Evolutionary conservation across 164 flowering plant genomes (phyloP), one percentile per base, ranked within the genome.

Genomic region (Chimonanthus praecox): DNA sequence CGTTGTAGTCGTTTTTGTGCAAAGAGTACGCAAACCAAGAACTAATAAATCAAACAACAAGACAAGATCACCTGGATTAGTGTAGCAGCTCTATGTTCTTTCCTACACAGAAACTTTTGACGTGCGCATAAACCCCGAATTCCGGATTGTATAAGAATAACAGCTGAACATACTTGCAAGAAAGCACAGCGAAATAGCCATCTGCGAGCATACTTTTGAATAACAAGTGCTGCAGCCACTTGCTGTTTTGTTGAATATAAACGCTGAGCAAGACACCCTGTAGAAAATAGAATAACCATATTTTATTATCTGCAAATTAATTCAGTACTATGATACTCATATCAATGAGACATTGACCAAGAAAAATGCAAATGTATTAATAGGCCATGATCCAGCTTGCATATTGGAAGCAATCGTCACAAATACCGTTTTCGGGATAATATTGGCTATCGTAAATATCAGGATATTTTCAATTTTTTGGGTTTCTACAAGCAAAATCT

Each of bases 31-130:
- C 11, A 66, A 66, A 44, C 13, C 13, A 67, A 13, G 43, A n/a
- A 7, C 7, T 66, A 67, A 18, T n/a, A 74, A 62, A 4, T 18
- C 49, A 20, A 48, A 7, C 8, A n/a, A 9, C 13, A 33, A 58
- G 62, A 47, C n/a, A 71, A 73, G 65, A 49, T 76, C 63, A 94
- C 99, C 99, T 96, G 99, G 78, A 96, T 94, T 20, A 81, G 10
- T 58, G 86, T 78, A 33, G 97, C 98, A 83, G 98, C 98, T 79
- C 75, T 89, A 58, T 85, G 86, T 75, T 87, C 85, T 84, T 80
- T 92, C 65, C 69, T 79, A 48, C 74, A 71, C 68, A 88, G 76
- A 81, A 85, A 89, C 62, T 68, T 87, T 72, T 81, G 82, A 54
- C 94, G 97, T 62, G 80, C 68, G 18, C 81, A 81, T 71, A 85